phyloP scores from a whole-genome alignment of 2,329 filamentous ascomycete genomes.

The Fusarium papillatum region DNA sequence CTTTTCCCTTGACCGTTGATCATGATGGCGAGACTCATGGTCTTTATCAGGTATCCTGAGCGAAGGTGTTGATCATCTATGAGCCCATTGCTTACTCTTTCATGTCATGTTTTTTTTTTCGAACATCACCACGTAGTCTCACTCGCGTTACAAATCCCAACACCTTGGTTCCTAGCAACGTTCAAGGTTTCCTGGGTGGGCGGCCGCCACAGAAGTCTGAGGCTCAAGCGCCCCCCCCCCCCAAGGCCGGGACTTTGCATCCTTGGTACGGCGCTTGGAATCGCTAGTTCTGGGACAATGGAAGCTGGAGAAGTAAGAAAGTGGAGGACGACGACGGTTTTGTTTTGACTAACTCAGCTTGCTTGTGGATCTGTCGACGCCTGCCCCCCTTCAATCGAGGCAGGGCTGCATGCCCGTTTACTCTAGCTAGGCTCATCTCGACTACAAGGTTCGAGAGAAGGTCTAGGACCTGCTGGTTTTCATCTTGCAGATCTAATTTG shows the following conservation, averaged over 20 bases:
- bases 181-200: neutral
- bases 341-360: neutral
- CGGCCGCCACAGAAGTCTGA: slow-evolving; percentile 3
- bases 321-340: neutral
- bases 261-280: neutral
- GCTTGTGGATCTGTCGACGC: neutral
- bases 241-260: neutral
- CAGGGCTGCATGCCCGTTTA: neutral
- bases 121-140: slow-evolving; percentile 3
- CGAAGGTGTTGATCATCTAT: neutral
- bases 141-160: neutral
- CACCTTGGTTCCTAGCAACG: neutral
- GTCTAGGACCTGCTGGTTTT: neutral
- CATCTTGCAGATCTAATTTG: slow-evolving; percentile 10
- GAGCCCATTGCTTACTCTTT: neutral
- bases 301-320: slow-evolving; percentile 11
- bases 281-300: neutral
- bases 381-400: neutral
- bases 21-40: slow-evolving; percentile 4
- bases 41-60: neutral
- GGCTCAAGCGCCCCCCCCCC: neutral
- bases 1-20: neutral
- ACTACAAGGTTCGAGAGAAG: neutral
- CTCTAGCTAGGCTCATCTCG: neutral
- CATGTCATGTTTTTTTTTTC: neutral